Conservation (phyloP, 495 filamentous ascomycete genomes). For the Mycothermus thermophilus region DNA sequence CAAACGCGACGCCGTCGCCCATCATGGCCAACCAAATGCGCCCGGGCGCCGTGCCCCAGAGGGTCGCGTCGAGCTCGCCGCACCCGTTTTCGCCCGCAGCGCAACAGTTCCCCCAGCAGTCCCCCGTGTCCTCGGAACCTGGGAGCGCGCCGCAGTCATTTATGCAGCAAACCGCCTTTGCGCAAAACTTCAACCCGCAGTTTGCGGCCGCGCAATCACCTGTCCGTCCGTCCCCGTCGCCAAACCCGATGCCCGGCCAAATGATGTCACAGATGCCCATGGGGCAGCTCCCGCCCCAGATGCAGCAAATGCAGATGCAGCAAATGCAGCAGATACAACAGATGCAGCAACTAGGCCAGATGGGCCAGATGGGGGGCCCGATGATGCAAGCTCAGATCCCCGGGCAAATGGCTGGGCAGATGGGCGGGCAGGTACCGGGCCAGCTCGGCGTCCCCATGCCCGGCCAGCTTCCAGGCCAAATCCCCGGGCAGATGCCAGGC, state of each 20-base stretch:
- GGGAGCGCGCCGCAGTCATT: slow-evolving; percentile 65
- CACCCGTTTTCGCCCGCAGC: slow-evolving; percentile 77
- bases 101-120: slow-evolving; percentile 64
- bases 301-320: slow-evolving; percentile 12
- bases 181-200: slow-evolving; percentile 43
- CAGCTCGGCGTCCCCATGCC: background rate
- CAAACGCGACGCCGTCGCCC: slow-evolving; percentile 77
- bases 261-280: slow-evolving; percentile 38
- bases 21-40: slow-evolving; percentile 63
- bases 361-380: slow-evolving; percentile 12
- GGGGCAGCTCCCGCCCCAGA: slow-evolving; percentile 24
- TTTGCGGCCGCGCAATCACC: slow-evolving; percentile 39
- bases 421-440: slow-evolving; percentile 20
- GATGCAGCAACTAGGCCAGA: too few species aligned
- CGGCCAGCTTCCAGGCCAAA: slow-evolving; percentile 17
- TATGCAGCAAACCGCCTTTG: slow-evolving; percentile 43
- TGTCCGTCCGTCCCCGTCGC: slow-evolving; percentile 34
- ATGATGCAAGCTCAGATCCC: slow-evolving; percentile 4
- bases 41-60: slow-evolving; percentile 51
- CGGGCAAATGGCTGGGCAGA: slow-evolving; percentile 10
- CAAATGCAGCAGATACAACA: slow-evolving; percentile 18
- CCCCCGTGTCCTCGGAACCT: slow-evolving; percentile 66
- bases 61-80: slow-evolving; percentile 80
- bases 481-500: slow-evolving; percentile 22
- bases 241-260: slow-evolving; percentile 30